A percentile compares a stretch with the other conserved stretches of the same genome.
phyloP scores from a whole-genome alignment of 1,284 basidiomycete species.

The Melampsora americana region DNA sequence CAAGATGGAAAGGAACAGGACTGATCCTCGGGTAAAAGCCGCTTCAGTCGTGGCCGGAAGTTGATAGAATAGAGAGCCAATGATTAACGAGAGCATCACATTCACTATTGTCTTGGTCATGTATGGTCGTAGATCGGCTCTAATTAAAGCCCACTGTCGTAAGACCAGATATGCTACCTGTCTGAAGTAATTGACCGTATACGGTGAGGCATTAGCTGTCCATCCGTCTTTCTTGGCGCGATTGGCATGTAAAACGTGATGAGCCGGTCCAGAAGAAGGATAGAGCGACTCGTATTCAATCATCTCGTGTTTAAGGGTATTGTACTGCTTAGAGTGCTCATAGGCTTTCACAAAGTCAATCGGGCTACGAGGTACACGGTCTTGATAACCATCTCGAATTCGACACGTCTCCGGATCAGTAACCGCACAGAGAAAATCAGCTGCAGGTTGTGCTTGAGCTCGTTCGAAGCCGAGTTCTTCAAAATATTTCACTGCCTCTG shows the following conservation, averaged over 20 bases:
- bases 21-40: conserved; percentile 49
- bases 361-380: conserved; percentile 15
- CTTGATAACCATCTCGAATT: neutral
- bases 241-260: conserved; percentile 23
- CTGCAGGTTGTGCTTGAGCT: conserved; percentile 4
- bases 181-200: conserved; percentile 48
- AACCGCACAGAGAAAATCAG: conserved; percentile 43
- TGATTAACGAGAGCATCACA: conserved; percentile 48
- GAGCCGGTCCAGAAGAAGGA: conserved; percentile 33
- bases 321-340: conserved; percentile 16
- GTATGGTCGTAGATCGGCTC: conserved; percentile 49
- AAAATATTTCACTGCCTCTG: conserved; percentile 32
- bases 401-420: conserved; percentile 34
- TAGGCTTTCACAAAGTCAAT: conserved; percentile 38
- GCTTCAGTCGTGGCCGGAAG: conserved; percentile 47
- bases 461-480: conserved; percentile 28
- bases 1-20: conserved; percentile 48
- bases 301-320: conserved; percentile 27
- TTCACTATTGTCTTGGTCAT: conserved; percentile 50
- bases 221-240: conserved; percentile 31
- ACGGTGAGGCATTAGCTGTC: conserved; percentile 43
- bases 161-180: conserved; percentile 48
- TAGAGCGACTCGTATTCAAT: conserved; percentile 24
- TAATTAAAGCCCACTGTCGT: conserved; percentile 49
- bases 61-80: conserved; percentile 49